Percentiles rank a stretch among this genome's conserved stretches.
These are phyloP conservation scores for Neonectria faginata DNA, from an alignment of 2,329 filamentous ascomycete species.

Conservation along the genomic window DNA sequence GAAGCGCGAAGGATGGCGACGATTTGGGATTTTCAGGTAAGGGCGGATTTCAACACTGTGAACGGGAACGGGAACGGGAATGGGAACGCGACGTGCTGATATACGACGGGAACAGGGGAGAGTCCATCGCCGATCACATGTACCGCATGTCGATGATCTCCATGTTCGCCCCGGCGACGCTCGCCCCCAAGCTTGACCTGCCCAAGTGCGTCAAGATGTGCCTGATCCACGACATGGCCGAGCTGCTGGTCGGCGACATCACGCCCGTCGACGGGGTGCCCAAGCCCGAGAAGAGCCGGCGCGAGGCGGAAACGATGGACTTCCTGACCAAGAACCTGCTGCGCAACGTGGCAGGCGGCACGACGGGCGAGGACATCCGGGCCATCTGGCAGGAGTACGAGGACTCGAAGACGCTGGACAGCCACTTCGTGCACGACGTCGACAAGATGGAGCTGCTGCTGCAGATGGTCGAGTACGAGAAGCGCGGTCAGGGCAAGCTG, in stretches of 20 bases:
- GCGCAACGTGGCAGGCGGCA: slow-evolving; percentile 78
- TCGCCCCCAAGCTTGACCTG: slow-evolving; percentile 79
- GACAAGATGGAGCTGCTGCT: slow-evolving; percentile 96
- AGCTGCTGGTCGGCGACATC: slow-evolving; percentile 94
- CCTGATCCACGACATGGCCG: slow-evolving; percentile 97
- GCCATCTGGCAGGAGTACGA: slow-evolving; percentile 96
- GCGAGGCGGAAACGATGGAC: slow-evolving; percentile 92
- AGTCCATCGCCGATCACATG: slow-evolving; percentile 99
- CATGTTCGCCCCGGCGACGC: slow-evolving; percentile 84
- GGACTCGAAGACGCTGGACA: slow-evolving; percentile 84
- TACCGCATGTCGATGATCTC: slow-evolving; percentile 98
- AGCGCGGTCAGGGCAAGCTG: slow-evolving; percentile 69
- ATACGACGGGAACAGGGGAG: slow-evolving; percentile 66
- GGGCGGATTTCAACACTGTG: slow-evolving; percentile 3
- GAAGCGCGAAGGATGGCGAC: slow-evolving; percentile 94
- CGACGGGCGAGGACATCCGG: slow-evolving; percentile 76
- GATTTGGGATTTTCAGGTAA: slow-evolving; percentile 79
- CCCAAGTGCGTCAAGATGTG: slow-evolving; percentile 93
- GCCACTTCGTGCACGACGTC: slow-evolving; percentile 92
- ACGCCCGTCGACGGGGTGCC: slow-evolving; percentile 88
- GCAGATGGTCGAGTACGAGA: slow-evolving; percentile 98
- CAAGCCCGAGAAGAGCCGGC: slow-evolving; percentile 88
- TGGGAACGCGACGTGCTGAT: slow-evolving; percentile 5
- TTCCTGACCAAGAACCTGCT: slow-evolving; percentile 82
- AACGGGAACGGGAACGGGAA: not conserved